Conservation (phyloP, 2,329 filamentous ascomycete genomes). For the Calonectria crousiana region DNA sequence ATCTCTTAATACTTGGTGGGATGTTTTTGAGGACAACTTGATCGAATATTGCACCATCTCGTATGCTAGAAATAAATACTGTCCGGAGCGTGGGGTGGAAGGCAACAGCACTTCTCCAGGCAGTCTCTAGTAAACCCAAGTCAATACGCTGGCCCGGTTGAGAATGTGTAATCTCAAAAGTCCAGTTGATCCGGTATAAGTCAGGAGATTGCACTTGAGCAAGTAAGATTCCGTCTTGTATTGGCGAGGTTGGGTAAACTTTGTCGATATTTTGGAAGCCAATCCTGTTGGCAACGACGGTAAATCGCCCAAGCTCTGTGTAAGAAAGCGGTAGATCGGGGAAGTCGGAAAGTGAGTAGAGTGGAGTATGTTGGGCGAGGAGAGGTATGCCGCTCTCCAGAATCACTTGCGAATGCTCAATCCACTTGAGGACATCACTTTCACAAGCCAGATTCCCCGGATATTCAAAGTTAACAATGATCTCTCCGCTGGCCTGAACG, state of each 20-base stretch:
- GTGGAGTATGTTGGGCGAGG: not conserved
- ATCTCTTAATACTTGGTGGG: not conserved
- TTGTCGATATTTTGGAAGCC: not conserved
- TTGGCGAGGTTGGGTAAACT: not conserved
- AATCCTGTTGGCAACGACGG: not conserved
- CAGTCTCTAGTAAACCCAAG: not conserved
- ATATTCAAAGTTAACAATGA: not conserved
- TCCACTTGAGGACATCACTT: not conserved
- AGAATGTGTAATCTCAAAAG: not conserved
- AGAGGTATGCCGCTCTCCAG: not conserved
- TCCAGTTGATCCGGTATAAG: not conserved
- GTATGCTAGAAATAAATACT: not conserved
- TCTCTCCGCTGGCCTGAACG: not conserved
- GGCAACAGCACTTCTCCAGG: not conserved
- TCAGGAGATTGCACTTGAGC: not conserved
- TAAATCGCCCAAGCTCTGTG: not conserved
- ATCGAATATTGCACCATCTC: not conserved
- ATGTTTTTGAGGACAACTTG: not conserved
- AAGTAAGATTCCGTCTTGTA: not conserved
- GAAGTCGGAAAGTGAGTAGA: not conserved
- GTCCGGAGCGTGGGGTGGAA: not conserved
- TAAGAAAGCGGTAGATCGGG: not conserved
- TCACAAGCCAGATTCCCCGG: not conserved
- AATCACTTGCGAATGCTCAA: not conserved
- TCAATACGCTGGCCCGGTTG: not conserved